These are phyloP conservation scores for Elsinoe australis DNA, from an alignment of 2,329 filamentous ascomycete species.

Conservation along the genomic window DNA sequence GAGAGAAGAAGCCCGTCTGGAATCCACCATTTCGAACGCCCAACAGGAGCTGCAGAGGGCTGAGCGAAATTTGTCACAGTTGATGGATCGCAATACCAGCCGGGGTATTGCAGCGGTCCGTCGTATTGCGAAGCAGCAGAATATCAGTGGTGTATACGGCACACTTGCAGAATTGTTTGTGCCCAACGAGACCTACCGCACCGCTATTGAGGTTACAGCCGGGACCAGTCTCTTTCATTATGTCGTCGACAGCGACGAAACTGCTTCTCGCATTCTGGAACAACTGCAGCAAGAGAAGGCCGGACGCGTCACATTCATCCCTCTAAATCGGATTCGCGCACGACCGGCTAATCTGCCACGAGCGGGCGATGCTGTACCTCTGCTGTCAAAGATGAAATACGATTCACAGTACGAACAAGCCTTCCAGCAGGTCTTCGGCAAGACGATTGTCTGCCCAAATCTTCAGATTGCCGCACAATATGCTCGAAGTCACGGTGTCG, in stretches of 20 bases:
- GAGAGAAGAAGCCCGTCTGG: conserved; percentile 81
- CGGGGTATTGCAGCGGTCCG: conserved; percentile 81
- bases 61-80: conserved; percentile 67
- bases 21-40: conserved; percentile 67
- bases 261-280: conserved; percentile 73
- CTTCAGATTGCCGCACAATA: conserved; percentile 83
- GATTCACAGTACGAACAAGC: conserved; percentile 71
- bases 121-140: conserved; percentile 68
- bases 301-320: conserved; percentile 90
- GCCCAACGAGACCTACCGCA: conserved; percentile 74
- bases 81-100: conserved; percentile 84
- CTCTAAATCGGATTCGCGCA: conserved; percentile 70
- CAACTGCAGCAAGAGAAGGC: conserved; percentile 69
- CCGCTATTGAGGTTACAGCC: conserved; percentile 86
- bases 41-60: conserved; percentile 69
- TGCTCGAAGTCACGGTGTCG: conserved; percentile 81
- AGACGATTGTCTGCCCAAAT: conserved; percentile 88
- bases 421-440: conserved; percentile 91
- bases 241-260: conserved; percentile 84
- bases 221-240: conserved; percentile 93
- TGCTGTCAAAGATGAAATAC: conserved; percentile 77
- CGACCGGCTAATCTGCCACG: conserved; percentile 67
- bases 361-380: conserved; percentile 76
- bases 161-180: conserved; percentile 89
- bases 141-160: conserved; percentile 81